Evolutionary conservation across 106 monocot genomes (phyloP), one percentile per base, ranked within the genome.

Genomic region (Platanthera zijinensis): DNA sequence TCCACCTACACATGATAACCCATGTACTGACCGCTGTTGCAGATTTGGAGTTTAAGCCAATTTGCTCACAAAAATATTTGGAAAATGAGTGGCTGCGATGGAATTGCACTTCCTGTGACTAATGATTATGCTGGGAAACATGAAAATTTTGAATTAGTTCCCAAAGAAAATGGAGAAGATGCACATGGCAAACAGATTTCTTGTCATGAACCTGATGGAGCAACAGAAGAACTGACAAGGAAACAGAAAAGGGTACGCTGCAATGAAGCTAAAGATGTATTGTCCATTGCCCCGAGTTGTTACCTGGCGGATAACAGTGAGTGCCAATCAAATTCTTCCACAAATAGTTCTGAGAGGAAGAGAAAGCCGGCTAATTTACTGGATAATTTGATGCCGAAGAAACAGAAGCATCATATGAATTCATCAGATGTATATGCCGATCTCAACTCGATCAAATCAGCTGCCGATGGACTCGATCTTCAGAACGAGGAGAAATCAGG

Each of bases 401-500:
- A 15, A 48, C 48, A 14, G 70, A 70, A 70, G 17, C 14, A 48
- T 17, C 70, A 70, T 46, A 48, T 7, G 48, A 48, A 48, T 15
- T 47, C 45, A 46, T 4, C 19, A 47, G 70, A 70, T 48, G 5
- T 70, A 47, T 48, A n/a, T n/a, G 48, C 70, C 70, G 48, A n/a
- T 18, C n/a, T 48, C 4, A 46, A 70, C 70, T 47, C 17, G 46
- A 14, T 6, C 11, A 48, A 48, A 17, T 48, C 25, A 17, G n/a
- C 48, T 17, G 45, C 67, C 39, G 12, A 67, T 67, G 22, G 67
- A 13, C 4, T 39, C 39, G 67, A 11, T 11, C 12, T 67, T n/a
- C 67, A 75, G 30, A 51, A 57, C 45, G 59, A 77, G 48, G 79
- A 79, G 49, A 79, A 47, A 51, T 32, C 68, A 32, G 83, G 70